A percentile compares a stretch with the other conserved stretches of the same genome.
Evolutionary conservation across 2,329 filamentous ascomycete genomes (phyloP).

Genomic region (Pseudopyrenochaeta lycopersici): DNA sequence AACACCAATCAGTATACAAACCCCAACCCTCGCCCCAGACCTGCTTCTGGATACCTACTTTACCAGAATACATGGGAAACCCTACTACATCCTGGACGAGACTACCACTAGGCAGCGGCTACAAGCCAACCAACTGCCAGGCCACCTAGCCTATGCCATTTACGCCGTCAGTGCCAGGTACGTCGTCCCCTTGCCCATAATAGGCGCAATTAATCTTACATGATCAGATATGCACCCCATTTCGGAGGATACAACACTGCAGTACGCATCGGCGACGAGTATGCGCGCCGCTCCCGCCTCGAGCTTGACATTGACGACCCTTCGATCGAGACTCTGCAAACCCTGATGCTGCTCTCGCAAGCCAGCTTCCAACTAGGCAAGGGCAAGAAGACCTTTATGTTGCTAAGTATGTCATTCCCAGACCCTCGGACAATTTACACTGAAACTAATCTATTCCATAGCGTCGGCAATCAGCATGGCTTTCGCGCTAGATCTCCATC

Average conservation of each 20-base stretch:
- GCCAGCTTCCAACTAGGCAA: slow-evolving; percentile 80
- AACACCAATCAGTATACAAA: slow-evolving; percentile 41
- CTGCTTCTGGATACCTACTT: slow-evolving; percentile 82
- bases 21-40: slow-evolving; percentile 64
- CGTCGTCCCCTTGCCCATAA: slow-evolving; percentile 49
- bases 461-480: slow-evolving; percentile 83
- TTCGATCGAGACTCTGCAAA: slow-evolving; percentile 78
- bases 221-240: slow-evolving; percentile 72
- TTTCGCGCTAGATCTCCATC: slow-evolving; percentile 80
- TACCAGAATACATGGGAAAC: slow-evolving; percentile 79
- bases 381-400: slow-evolving; percentile 88
- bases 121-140: slow-evolving; percentile 71
- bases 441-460: slow-evolving; percentile 49
- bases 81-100: slow-evolving; percentile 84
- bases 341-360: slow-evolving; percentile 76
- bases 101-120: slow-evolving; percentile 75
- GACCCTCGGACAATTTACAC: background rate
- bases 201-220: slow-evolving; percentile 55
- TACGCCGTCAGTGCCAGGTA: slow-evolving; percentile 58
- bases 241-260: slow-evolving; percentile 72
- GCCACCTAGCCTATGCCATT: slow-evolving; percentile 62
- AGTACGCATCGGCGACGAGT: slow-evolving; percentile 74
- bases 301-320: slow-evolving; percentile 83
- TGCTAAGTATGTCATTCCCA: slow-evolving; percentile 68
- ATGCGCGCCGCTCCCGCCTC: slow-evolving; percentile 72